phyloP scores from a whole-genome alignment of 2,329 filamentous ascomycete genomes.

The Sclerotinia nivalis region DNA sequence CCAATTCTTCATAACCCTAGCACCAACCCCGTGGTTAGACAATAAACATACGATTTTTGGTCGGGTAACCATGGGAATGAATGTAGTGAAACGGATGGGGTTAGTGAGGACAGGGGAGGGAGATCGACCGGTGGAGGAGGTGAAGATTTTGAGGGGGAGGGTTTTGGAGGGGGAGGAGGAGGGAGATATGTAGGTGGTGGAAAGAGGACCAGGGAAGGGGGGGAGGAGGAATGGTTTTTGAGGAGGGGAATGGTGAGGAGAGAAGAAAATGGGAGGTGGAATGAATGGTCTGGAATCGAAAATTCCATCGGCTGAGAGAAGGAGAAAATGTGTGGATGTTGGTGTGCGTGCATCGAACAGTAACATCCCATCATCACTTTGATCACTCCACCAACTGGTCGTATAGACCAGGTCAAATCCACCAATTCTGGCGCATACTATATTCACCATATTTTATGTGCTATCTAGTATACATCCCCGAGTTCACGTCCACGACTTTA shows the following conservation, averaged over 20 bases:
- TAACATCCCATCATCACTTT: neutral
- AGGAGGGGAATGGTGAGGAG: neutral
- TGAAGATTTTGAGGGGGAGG: constrained; percentile 74
- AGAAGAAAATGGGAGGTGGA: fast-evolving
- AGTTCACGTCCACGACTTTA: neutral
- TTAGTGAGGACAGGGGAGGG: constrained; percentile 79
- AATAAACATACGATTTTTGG: constrained; percentile 98
- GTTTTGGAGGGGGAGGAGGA: constrained; percentile 62
- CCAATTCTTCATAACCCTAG: constrained; percentile 95
- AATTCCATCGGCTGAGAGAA: neutral
- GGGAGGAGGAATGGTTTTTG: neutral
- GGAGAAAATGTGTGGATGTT: neutral
- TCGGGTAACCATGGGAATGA: constrained; percentile 79
- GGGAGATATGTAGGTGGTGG: neutral
- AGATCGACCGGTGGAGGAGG: constrained; percentile 78
- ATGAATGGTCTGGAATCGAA: neutral
- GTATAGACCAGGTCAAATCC: neutral
- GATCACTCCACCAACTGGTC: neutral
- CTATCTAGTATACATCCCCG: neutral
- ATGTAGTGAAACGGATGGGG: constrained; percentile 83
- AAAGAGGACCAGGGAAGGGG: too few relatives aligned
- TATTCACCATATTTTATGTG: neutral
- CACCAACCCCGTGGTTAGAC: constrained; percentile 93
- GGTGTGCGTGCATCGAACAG: neutral
- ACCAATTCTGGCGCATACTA: neutral